Conservation (phyloP, 2,329 filamentous ascomycete species). For the Cordyceps militaris region DNA sequence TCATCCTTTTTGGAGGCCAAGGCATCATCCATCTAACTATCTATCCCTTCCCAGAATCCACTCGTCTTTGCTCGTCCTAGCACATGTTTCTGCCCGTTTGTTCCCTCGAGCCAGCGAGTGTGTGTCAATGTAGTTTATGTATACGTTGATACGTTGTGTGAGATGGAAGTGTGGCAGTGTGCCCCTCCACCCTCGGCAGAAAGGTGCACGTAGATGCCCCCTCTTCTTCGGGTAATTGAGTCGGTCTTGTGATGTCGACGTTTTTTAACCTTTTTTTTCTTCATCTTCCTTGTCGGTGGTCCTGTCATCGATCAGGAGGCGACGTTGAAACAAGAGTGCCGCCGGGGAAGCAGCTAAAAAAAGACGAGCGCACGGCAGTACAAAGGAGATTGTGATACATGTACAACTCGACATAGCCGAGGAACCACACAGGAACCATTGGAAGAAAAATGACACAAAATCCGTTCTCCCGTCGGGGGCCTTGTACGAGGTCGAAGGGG, state of each 20-base stretch:
- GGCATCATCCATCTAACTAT: not conserved
- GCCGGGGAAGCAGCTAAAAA: not conserved
- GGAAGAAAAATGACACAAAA: not conserved
- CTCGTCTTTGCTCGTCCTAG: not conserved
- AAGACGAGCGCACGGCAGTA: not conserved
- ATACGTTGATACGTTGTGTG: no score
- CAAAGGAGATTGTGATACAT: not conserved
- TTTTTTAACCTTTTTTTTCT: not conserved
- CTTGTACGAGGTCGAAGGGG: not conserved
- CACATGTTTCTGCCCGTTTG: not conserved
- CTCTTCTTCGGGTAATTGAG: no score
- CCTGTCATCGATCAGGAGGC: not conserved
- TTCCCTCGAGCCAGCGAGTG: not conserved
- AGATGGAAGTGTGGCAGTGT: not conserved
- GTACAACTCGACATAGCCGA: conserved; percentile 6
- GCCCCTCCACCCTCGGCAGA: conserved; percentile 2
- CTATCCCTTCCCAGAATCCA: not conserved
- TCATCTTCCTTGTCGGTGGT: not conserved
- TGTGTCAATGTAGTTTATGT: no score
- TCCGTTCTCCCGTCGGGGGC: not conserved
- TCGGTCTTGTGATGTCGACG: not conserved
- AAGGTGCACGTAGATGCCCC: no score
- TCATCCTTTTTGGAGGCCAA: not conserved
- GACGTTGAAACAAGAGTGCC: not conserved
- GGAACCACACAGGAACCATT: conserved; percentile 1